Evolutionary conservation across 2,329 filamentous ascomycete genomes (phyloP).

Genomic region (Colletotrichum cereale): DNA sequence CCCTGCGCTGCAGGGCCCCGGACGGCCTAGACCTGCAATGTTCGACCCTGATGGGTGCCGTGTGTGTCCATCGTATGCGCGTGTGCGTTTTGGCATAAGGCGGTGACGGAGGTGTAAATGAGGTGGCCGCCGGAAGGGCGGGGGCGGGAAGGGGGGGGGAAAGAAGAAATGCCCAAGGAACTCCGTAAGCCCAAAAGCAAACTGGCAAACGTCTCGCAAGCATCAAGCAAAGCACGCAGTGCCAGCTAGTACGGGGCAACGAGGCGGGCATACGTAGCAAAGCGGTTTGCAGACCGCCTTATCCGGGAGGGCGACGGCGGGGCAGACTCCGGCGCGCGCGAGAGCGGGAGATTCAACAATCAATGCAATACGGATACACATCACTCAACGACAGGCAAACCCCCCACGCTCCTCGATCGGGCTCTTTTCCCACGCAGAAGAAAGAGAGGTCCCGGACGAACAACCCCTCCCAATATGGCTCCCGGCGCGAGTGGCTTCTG

Average conservation of each 20-base stretch:
- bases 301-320: neutral
- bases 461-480: neutral
- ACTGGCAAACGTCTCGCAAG: neutral
- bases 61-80: neutral
- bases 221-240: neutral
- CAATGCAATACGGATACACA: neutral
- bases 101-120: conserved; percentile 16
- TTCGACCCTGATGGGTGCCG: conserved; percentile 6
- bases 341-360: neutral
- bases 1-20: conserved; percentile 4
- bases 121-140: neutral
- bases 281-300: conserved; percentile 5
- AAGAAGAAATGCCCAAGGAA: neutral
- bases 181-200: neutral
- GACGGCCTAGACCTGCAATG: neutral
- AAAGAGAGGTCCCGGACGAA: neutral
- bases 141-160: neutral
- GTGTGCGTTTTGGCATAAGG: conserved; percentile 11
- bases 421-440: neutral
- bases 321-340: conserved; percentile 1
- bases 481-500: neutral
- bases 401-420: conserved; percentile 4
- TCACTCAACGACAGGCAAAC: neutral
- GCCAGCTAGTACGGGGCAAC: neutral
- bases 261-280: neutral